Percentiles rank a stretch among this genome's conserved stretches.
Evolutionary conservation across 1,284 basidiomycete genomes (phyloP).

Genomic region (Cutaneotrichosporon sp.): DNA sequence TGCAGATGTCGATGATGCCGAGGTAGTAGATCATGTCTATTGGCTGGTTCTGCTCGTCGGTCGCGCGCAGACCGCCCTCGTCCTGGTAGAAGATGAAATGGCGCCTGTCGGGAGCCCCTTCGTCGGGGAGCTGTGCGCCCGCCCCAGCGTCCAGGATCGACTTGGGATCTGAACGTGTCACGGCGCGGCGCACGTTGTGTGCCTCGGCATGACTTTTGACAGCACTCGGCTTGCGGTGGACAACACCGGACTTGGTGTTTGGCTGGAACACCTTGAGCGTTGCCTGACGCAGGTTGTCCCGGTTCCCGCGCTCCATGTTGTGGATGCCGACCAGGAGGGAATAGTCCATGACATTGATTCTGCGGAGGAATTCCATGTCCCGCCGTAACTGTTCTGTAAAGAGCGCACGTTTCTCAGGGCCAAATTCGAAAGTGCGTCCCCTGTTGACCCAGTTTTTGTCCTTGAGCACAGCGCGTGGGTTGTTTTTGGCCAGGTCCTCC

Average conservation of each 20-base stretch:
- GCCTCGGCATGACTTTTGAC: constrained; percentile 64
- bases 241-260: constrained; percentile 43
- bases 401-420: constrained; percentile 87
- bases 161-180: constrained; percentile 76
- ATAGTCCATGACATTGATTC: constrained; percentile 92
- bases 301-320: constrained; percentile 82
- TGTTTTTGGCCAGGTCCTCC: constrained; percentile 73
- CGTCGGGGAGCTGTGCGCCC: constrained; percentile 61
- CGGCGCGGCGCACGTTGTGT: constrained; percentile 74
- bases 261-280: constrained; percentile 79
- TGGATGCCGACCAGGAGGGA: constrained; percentile 91
- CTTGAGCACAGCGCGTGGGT: constrained; percentile 84
- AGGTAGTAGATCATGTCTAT: constrained; percentile 86
- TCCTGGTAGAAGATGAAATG: constrained; percentile 95
- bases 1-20: constrained; percentile 90
- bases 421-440: constrained; percentile 71
- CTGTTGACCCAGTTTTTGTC: constrained; percentile 95
- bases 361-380: constrained; percentile 79
- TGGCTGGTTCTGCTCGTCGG: constrained; percentile 72
- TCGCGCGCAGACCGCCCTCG: constrained; percentile 87
- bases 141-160: constrained; percentile 55
- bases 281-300: constrained; percentile 81
- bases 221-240: constrained; percentile 58
- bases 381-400: constrained; percentile 82
- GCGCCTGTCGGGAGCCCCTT: constrained; percentile 64